phyloP scores from a whole-genome alignment of 495 filamentous ascomycete genomes.

The Neurospora sp. region DNA sequence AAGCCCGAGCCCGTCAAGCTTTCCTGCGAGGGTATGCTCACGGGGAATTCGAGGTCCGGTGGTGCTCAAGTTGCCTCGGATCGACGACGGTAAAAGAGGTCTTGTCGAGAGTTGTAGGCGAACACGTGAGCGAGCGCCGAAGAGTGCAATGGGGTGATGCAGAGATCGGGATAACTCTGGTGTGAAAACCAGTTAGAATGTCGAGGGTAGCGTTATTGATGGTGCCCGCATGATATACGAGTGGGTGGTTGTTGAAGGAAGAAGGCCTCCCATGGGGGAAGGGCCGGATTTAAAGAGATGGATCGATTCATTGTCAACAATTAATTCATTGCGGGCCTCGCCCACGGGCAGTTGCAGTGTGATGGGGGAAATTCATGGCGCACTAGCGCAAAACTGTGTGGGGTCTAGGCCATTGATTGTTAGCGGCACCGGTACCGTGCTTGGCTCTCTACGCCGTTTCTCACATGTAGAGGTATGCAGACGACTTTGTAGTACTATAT shows the following conservation, averaged over 20 bases:
- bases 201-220: neutral
- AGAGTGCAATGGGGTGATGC: neutral
- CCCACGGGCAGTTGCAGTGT: neutral
- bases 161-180: neutral
- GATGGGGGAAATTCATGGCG: neutral
- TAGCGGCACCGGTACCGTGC: neutral
- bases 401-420: neutral
- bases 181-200: neutral
- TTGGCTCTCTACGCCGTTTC: neutral
- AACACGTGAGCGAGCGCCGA: neutral
- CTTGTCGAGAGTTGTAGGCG: neutral
- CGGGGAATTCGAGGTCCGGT: neutral
- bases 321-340: neutral
- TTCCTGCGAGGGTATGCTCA: neutral
- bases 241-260: neutral
- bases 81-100: neutral
- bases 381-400: neutral
- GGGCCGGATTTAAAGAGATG: neutral
- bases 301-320: neutral
- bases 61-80: neutral
- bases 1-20: neutral
- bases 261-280: neutral
- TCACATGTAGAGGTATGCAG: neutral
- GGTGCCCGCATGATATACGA: neutral
- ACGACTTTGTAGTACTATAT: neutral